These are phyloP conservation scores for Crithidia fasciculata DNA, from an alignment of 208 protist genomes.

Conservation along the genomic window DNA sequence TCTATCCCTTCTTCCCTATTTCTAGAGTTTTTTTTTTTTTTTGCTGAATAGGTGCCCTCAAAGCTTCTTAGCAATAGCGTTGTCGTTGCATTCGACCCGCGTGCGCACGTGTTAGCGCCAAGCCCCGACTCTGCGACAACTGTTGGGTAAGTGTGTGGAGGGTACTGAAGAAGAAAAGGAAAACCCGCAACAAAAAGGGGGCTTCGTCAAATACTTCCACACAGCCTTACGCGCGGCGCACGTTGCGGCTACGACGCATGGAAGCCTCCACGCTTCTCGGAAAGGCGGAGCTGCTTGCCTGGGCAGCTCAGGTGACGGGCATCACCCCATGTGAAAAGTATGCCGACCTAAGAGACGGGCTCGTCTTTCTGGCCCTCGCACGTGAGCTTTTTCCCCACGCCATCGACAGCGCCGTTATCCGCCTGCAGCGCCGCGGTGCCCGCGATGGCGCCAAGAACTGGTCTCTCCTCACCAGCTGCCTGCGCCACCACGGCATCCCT, in stretches of 20 bases:
- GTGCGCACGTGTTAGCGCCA: no score
- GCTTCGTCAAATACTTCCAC: no score
- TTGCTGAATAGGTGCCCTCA: no score
- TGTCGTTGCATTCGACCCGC: no score
- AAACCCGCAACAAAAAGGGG: no score
- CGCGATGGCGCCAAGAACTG: conserved; percentile 52
- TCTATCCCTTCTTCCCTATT: no score
- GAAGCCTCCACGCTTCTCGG: conserved; percentile 28
- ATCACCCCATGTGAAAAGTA: conserved; percentile 58
- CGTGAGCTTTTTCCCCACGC: conserved; percentile 36
- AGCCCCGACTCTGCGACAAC: no score
- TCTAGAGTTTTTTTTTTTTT: no score
- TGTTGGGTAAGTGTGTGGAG: no score
- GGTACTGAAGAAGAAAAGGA: no score
- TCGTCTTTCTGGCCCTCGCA: conserved; percentile 53
- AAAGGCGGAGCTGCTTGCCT: conserved; percentile 58
- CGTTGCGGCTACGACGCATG: background rate
- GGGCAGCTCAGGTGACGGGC: conserved; percentile 45
- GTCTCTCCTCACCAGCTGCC: conserved; percentile 43
- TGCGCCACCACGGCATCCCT: conserved; percentile 49
- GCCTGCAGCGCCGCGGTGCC: conserved; percentile 40
- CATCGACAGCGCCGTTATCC: conserved; percentile 31
- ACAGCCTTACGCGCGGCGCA: no score
- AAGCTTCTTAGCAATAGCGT: no score
- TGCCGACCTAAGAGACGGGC: conserved; percentile 65